Conservation (phyloP, 2,329 filamentous ascomycete genomes). For the Aspergillus japonicus region DNA sequence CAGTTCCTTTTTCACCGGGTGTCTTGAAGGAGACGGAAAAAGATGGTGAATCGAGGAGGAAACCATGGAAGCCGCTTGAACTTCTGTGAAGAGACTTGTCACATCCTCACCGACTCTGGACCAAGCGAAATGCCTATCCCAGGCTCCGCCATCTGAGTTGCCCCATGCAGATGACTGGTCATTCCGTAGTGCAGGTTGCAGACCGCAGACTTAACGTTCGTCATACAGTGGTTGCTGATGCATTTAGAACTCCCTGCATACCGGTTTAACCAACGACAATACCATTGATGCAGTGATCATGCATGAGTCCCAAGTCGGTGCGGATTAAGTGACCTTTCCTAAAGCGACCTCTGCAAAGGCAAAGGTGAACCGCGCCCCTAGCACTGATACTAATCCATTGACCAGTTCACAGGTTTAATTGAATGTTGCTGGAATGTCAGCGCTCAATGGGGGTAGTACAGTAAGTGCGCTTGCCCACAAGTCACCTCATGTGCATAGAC, state of each 20-base stretch:
- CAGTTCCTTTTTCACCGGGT: not conserved
- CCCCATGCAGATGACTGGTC: slow-evolving; percentile 8
- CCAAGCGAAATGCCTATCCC: not conserved
- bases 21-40: not conserved
- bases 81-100: not conserved
- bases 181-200: slow-evolving; percentile 1
- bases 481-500: not conserved
- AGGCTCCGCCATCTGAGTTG: not conserved
- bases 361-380: not conserved
- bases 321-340: not conserved
- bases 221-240: slow-evolving; percentile 1
- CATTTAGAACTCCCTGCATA: not conserved
- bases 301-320: not conserved
- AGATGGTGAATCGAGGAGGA: not conserved
- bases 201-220: slow-evolving; percentile 4
- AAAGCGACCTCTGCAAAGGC: not conserved
- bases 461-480: not conserved
- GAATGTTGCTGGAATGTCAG: not conserved
- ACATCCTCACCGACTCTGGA: slow-evolving; percentile 10
- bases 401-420: not conserved
- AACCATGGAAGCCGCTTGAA: not conserved
- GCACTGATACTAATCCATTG: not conserved
- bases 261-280: not conserved
- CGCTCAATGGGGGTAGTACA: not conserved
- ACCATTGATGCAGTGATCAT: not conserved